Evolutionary conservation across 2,329 filamentous ascomycete genomes (phyloP), one percentile per base, ranked within the genome.

Genomic region (Nemania sp.): DNA sequence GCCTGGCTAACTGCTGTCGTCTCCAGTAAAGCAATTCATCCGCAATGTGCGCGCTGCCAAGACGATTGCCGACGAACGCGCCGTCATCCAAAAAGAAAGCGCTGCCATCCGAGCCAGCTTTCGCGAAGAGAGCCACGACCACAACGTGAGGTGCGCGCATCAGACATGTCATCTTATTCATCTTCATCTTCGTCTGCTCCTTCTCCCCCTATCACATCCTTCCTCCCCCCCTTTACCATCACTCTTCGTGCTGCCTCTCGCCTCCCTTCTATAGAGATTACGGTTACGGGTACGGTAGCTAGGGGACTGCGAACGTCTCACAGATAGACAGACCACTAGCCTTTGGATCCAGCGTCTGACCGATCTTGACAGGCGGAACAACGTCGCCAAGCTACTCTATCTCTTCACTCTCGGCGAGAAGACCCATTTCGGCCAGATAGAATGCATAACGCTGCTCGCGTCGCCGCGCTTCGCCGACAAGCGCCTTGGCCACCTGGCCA

Each of bases 401-500:
- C 90, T 99, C 57, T 99, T 99, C 74, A 99, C 94, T 1, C 82
- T 99, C 36, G 94, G 94, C 61, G 94, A 99, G 76, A 85, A 94
- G 68, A 99, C 94, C 52, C 94, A 99, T 75, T 99, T 99, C 72
- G 94, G 94, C 46, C 94, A 99, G 80, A 99, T 99, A 70, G 94
- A 99, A 84, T 99, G 94, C 74, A 82, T 99, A 68, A 99, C 99
- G 76, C 84, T 99, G 45, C 83, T 99, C 54, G 94, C 94, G 54
- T 99, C 94, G 34, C 92, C 95, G 61, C 90, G 93, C 54, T 99
- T 99, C 70, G 94, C 94, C 63, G 94, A 99, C 80, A 99, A 99
- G 78, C 87, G 94, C 42, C 77, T 99, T 64, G 94, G 94, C 34
- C 96, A 99, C 70, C 78, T 99, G 62, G 94, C 94, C 20, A 99